Conservation (phyloP, 2,329 filamentous ascomycete genomes). For the Aureobasidium sp. region DNA sequence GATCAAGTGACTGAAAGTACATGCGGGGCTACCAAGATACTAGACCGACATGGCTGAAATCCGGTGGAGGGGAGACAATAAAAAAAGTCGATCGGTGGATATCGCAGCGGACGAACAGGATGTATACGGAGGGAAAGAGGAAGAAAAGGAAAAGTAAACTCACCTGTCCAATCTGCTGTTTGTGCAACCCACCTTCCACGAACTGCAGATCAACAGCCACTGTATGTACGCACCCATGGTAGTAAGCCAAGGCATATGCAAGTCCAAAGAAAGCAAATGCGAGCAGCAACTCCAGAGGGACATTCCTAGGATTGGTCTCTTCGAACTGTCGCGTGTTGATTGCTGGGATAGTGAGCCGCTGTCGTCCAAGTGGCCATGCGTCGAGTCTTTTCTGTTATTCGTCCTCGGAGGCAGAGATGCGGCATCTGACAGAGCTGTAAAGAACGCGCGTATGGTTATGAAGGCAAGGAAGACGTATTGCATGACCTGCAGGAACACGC, state of each 20-base stretch:
- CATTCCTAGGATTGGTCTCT: slow-evolving; percentile 66
- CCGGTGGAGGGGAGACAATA: neutral
- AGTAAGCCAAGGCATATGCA: slow-evolving; percentile 84
- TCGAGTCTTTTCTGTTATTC: neutral
- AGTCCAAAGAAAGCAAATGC: slow-evolving; percentile 62
- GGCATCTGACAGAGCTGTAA: slow-evolving; percentile 57
- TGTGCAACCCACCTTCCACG: slow-evolving; percentile 64
- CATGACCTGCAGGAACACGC: slow-evolving; percentile 39
- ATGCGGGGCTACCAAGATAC: slow-evolving; percentile 39
- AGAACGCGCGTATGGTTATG: slow-evolving; percentile 53
- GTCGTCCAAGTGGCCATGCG: neutral
- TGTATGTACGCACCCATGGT: slow-evolving; percentile 69
- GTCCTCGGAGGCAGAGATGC: slow-evolving; percentile 56
- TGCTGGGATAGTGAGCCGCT: slow-evolving; percentile 8
- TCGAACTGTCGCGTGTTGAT: slow-evolving; percentile 20
- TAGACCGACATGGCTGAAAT: neutral
- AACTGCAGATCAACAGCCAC: slow-evolving; percentile 63
- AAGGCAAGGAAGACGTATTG: slow-evolving; percentile 43
- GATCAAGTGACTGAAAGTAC: slow-evolving; percentile 53
- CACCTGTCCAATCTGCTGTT: slow-evolving; percentile 86
- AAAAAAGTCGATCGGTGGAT: neutral
- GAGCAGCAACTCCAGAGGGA: slow-evolving; percentile 66
- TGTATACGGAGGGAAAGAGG: neutral
- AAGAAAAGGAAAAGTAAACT: slow-evolving; percentile 34
- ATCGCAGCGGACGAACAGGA: neutral